These are phyloP conservation scores for Medicago ruthenica DNA, from an alignment of 306 rosid species.

Conservation along the genomic window DNA sequence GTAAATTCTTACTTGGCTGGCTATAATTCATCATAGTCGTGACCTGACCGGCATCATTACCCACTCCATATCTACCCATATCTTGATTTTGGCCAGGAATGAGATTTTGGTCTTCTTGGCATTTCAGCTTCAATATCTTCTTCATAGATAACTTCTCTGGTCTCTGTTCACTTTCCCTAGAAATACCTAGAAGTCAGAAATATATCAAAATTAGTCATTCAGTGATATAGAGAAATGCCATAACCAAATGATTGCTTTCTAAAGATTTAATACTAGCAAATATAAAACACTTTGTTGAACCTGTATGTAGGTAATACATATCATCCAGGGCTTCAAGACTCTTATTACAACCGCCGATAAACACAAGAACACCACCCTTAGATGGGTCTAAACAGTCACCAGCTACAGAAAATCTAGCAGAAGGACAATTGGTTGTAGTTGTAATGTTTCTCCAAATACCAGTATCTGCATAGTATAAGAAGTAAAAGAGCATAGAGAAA, in stretches of 20 bases:
- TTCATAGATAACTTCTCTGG: constrained; percentile 87
- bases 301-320: constrained; percentile 91
- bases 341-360: constrained; percentile 96
- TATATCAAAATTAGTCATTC: constrained; percentile 37
- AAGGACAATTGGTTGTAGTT: constrained; percentile 71
- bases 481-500: constrained; percentile 35
- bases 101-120: constrained; percentile 89
- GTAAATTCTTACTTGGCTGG: constrained; percentile 63
- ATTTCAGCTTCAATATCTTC: constrained; percentile 91
- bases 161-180: constrained; percentile 72
- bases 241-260: constrained; percentile 18
- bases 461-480: constrained; percentile 66
- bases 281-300: constrained; percentile 50
- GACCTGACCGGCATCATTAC: constrained; percentile 58
- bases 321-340: constrained; percentile 94
- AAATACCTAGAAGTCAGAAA: constrained; percentile 67
- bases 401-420: constrained; percentile 93
- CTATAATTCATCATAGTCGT: constrained; percentile 50
- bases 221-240: constrained; percentile 35
- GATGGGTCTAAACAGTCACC: constrained; percentile 92
- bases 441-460: constrained; percentile 84
- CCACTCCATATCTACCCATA: constrained; percentile 59
- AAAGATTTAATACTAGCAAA: constrained; percentile 23
- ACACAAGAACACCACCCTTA: constrained; percentile 81
- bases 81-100: constrained; percentile 59